Percentiles rank a stretch among this genome's conserved stretches.
These are phyloP conservation scores for Solanum chacoense DNA, from an alignment of 305 asterid species.

Conservation along the genomic window DNA sequence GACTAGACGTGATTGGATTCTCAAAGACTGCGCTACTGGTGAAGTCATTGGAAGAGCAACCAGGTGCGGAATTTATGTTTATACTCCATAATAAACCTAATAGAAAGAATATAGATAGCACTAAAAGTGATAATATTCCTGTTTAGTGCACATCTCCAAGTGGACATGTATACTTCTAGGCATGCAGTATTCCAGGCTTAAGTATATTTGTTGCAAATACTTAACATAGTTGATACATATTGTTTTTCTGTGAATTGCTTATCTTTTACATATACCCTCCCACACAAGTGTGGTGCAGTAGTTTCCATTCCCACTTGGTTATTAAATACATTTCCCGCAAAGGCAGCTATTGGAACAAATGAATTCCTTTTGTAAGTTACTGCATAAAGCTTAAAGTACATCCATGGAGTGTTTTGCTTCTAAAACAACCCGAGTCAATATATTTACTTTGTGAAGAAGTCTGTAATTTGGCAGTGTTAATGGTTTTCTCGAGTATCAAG, in stretches of 20 bases:
- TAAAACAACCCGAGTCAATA: background rate
- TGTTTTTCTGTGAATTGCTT: background rate
- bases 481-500: background rate
- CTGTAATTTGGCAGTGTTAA: background rate
- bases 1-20: conserved; percentile 90
- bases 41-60: conserved; percentile 93
- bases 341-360: background rate
- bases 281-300: background rate
- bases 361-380: background rate
- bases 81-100: background rate
- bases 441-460: background rate
- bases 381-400: background rate
- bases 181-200: background rate
- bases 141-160: background rate
- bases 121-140: background rate
- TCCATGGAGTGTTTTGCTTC: background rate
- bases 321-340: background rate
- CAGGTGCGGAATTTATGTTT: conserved; percentile 30
- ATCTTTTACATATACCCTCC: background rate
- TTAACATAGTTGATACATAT: background rate
- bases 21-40: conserved; percentile 64
- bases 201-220: background rate
- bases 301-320: background rate
- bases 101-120: background rate
- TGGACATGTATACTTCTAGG: background rate